These are phyloP conservation scores for Yamadazyma jaroonii DNA, from an alignment of 1,139 yeast genomes.

Conservation along the genomic window DNA sequence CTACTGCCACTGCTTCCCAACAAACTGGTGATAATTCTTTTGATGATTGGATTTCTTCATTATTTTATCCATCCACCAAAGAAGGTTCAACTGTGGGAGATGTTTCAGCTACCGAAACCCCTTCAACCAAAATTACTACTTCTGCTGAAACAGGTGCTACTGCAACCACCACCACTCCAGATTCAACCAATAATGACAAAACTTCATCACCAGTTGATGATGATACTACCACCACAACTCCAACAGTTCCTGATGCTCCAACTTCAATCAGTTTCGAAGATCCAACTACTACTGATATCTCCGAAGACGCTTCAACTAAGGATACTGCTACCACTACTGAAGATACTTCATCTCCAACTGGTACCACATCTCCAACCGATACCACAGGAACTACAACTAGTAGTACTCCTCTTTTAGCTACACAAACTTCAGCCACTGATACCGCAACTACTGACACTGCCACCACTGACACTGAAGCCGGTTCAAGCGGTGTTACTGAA, in stretches of 20 bases:
- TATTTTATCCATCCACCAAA: constrained; percentile 2
- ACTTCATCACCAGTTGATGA: constrained; percentile 2
- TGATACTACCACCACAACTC: constrained; percentile 5
- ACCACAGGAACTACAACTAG: not conserved
- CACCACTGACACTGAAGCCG: constrained; percentile 7
- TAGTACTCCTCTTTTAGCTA: constrained; percentile 3
- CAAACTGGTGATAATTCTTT: constrained; percentile 2
- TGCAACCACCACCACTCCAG: constrained; percentile 2
- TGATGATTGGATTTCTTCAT: constrained; percentile 7
- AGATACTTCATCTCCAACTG: constrained; percentile 2
- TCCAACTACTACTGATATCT: not conserved
- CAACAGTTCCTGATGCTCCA: constrained; percentile 6
- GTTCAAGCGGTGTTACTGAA: not conserved
- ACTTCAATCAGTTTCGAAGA: constrained; percentile 1
- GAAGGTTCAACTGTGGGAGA: too few species aligned
- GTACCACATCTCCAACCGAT: not conserved
- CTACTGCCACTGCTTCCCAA: not conserved
- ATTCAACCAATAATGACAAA: not conserved
- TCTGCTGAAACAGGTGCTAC: not conserved
- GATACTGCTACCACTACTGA: not conserved
- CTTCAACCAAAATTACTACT: constrained; percentile 4
- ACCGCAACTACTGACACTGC: constrained; percentile 2
- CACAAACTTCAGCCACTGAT: constrained; percentile 6
- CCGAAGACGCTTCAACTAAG: not conserved
- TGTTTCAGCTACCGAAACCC: not conserved